Base-by-base conservation (phyloP, 352 stramenopile species). In the Saprolegnia parasitica region DNA sequence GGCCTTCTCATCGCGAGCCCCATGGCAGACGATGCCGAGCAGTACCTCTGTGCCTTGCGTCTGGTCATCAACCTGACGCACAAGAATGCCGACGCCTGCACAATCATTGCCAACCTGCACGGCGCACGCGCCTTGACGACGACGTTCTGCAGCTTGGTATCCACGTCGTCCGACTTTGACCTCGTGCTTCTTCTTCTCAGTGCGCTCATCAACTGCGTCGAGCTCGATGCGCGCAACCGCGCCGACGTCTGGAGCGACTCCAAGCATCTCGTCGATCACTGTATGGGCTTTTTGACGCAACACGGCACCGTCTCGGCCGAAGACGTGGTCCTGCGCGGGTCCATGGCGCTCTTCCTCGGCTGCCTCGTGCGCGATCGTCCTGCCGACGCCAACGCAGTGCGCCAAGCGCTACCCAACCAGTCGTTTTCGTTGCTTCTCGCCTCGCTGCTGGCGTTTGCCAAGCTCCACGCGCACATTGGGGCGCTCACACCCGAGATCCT, bases 21-120 rank as follows among this genome's bases (percentile, higher is more conserved):
- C 26, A 88, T 77, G 79, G 72, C 76, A 66, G 26, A 42, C 65
- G 29, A 72, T 50, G 8, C 57, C n/a, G 46, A 62, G 50, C 37
- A 84, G 81, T 76, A 40, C 77, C 49, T 52, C 26, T 13, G 75
- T 2, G 58, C 74, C 11, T 49, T 91, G 49, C 80, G 84, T 15
- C 79, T 92, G 21, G 42, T 92, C 16, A 86, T 92, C 72, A 94
- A 94, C 64, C 76, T 94, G 21, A 91, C 86, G 0, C 86, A 94
- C 47, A 82, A 89, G 65, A 91, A 87, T 21, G 55, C 72, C 29
- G 74, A 78, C 8, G 82, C 83, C 57, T 77, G 80, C 21, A 57
- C 11, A 0, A 75, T 88, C 23, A 68, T 94, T 9, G 49, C 76
- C 20, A 46, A 42, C 1, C 55, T 81, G 5, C 50, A 71, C 15